Base-by-base conservation (phyloP, 495 filamentous ascomycete genomes). In the Cudoniella acicularis region DNA sequence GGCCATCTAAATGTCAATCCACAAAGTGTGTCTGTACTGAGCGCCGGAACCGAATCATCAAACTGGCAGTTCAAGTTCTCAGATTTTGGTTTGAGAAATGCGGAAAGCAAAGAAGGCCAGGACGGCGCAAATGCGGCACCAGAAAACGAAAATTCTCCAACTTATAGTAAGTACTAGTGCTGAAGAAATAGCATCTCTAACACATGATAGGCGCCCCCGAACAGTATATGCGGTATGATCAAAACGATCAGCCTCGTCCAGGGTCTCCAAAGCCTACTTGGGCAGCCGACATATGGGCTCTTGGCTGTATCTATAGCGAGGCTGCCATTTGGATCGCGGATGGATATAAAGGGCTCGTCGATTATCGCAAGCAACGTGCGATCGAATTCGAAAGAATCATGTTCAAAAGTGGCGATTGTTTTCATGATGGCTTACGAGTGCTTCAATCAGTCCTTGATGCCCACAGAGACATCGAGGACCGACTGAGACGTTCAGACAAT, bases 231-330 rank as follows among this genome's bases (percentile, higher is more conserved):
- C 20, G 26, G 13, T 51, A 42, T 30, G 20, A 53, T 22, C n/a
- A n/a, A n/a, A n/a, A n/a, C n/a, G 51, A 55, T 25, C 54, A 42
- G 23, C 30, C 49, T 1, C 22, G 40, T 13, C 16, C 17, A n/a
- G 26, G 59, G 9, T 43, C 51, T 16, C 13, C 22, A 9, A 45
- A 57, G 23, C 67, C 72, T 30, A 58, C 41, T 10, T 54, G 50
- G 43, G 25, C 54, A 18, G 55, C 58, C 41, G 78, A 79, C 56
- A 74, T 79, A 9, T 81, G 75, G 71, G 74, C 76, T 0, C 62
- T 79, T 10, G 76, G 74, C 1, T 75, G 75, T 56, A 66, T 79
- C n/a, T 66, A 70, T 18, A 79, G 76, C 47, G 75, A 78, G 60
- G 74, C 67, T 36, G 68, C 67, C 8, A 67, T 71, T 11, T 80